phyloP scores from a whole-genome alignment of 2,329 filamentous ascomycete genomes.

The Botryotinia narcissicola region DNA sequence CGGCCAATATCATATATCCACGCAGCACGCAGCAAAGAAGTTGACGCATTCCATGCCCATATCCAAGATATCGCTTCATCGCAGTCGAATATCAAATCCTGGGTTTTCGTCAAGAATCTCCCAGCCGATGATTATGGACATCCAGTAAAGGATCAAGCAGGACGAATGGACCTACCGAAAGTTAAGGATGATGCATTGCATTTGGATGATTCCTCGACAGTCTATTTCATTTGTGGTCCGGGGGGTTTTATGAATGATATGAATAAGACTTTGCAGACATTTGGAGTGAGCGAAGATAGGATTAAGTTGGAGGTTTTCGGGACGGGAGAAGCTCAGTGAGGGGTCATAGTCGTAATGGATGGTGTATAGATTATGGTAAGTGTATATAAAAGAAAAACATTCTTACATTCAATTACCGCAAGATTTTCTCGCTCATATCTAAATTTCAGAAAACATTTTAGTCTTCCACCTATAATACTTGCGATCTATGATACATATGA shows the following conservation, averaged over 20 bases:
- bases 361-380: too few species aligned
- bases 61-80: constrained; percentile 38
- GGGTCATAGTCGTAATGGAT: too few species aligned
- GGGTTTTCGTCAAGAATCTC: constrained; percentile 8
- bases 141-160: not conserved
- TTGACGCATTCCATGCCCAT: constrained; percentile 55
- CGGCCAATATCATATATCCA: constrained; percentile 63
- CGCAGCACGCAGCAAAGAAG: constrained; percentile 50
- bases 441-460: rapidly evolving
- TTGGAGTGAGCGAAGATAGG: not conserved
- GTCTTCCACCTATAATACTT: not conserved
- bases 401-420: not conserved
- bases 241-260: constrained; percentile 13
- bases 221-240: constrained; percentile 18
- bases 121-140: not conserved
- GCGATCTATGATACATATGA: not conserved
- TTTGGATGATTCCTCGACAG: not conserved
- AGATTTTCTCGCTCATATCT: not conserved
- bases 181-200: not conserved
- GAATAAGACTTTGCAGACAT: not conserved
- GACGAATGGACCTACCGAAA: constrained; percentile 10
- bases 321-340: not conserved
- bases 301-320: constrained; percentile 15
- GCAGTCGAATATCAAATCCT: not conserved
- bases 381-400: not conserved